A percentile compares a stretch with the other conserved stretches of the same genome.
Evolutionary conservation across 2,329 filamentous ascomycete species (phyloP).

Genomic region (Fusarium luffae): DNA sequence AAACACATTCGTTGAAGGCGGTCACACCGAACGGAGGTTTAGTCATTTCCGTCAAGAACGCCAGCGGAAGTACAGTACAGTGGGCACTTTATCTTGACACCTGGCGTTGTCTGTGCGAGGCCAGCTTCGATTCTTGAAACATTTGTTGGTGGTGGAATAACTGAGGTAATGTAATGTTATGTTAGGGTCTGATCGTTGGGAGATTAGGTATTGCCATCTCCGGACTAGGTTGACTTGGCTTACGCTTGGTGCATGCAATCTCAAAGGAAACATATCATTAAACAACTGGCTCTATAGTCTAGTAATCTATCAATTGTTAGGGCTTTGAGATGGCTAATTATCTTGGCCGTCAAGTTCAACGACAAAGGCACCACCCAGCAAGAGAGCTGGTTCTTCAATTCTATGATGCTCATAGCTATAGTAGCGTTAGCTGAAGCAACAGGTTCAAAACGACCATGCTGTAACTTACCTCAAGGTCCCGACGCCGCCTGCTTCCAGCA

Average conservation of each 20-base stretch:
- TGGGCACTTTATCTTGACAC: neutral
- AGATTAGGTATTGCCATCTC: constrained; percentile 18
- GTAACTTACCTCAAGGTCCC: constrained; percentile 75
- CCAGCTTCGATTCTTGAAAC: constrained; percentile 15
- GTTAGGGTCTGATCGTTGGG: constrained; percentile 18
- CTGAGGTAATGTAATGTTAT: constrained; percentile 14
- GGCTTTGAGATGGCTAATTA: neutral
- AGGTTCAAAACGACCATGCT: neutral
- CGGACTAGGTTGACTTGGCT: constrained; percentile 15
- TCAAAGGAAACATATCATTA: constrained; percentile 13
- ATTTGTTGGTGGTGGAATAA: constrained; percentile 9
- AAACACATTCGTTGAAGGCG: constrained; percentile 12
- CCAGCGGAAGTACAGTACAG: neutral
- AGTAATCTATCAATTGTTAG: constrained; percentile 2
- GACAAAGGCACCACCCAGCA: constrained; percentile 78
- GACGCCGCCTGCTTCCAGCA: constrained; percentile 90
- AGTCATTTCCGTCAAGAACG: constrained; percentile 32
- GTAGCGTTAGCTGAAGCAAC: constrained; percentile 13
- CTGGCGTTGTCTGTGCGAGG: constrained; percentile 26
- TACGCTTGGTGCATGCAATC: neutral
- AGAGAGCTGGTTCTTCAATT: constrained; percentile 81
- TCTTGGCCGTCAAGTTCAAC: constrained; percentile 53
- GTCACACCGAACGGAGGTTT: constrained; percentile 22
- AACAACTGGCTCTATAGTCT: constrained; percentile 25
- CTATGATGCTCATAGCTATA: constrained; percentile 81